A percentile compares a stretch with the other conserved stretches of the same genome.
These are phyloP conservation scores for Zelonia costaricensis DNA, from an alignment of 208 protist species.

Conservation along the genomic window DNA sequence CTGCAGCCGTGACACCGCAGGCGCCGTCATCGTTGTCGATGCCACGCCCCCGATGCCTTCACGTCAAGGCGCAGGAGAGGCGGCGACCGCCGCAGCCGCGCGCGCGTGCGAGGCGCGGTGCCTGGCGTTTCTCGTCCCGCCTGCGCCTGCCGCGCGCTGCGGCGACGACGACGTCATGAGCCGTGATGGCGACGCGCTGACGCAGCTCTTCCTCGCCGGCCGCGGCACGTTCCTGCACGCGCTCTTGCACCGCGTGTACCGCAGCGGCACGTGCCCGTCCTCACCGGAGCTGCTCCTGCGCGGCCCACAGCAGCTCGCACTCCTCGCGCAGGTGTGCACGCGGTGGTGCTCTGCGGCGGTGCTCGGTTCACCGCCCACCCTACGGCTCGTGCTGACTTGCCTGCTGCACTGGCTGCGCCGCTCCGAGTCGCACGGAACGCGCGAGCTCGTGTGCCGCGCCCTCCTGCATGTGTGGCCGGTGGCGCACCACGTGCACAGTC, in stretches of 20 bases:
- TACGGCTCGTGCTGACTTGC: constrained; percentile 13
- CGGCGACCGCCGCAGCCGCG: too few relatives aligned
- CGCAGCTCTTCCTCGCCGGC: constrained; percentile 12
- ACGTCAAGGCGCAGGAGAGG: too few relatives aligned
- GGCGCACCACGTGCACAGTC: constrained; percentile 1
- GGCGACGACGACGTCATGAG: not conserved
- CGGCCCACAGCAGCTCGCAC: constrained; percentile 12
- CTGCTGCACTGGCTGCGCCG: constrained; percentile 15
- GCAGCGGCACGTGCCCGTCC: constrained; percentile 7
- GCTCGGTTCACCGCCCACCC: constrained; percentile 2
- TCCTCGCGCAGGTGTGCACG: constrained; percentile 1
- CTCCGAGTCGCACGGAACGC: not conserved
- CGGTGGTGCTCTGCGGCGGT: constrained; percentile 26
- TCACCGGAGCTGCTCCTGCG: constrained; percentile 14
- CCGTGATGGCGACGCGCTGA: constrained; percentile 11
- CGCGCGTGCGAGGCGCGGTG: too few relatives aligned
- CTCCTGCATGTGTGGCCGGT: constrained; percentile 55
- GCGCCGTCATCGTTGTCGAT: too few relatives aligned
- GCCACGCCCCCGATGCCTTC: too few relatives aligned
- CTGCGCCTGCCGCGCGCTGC: not conserved
- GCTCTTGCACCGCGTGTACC: constrained; percentile 10
- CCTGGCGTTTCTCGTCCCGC: too few relatives aligned
- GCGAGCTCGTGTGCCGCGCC: constrained; percentile 36
- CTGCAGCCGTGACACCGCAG: too few relatives aligned
- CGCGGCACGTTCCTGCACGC: constrained; percentile 22